Evolutionary conservation across 176 grass and related monocot species (phyloP).

Genomic region (Rhynchospora pubera): DNA sequence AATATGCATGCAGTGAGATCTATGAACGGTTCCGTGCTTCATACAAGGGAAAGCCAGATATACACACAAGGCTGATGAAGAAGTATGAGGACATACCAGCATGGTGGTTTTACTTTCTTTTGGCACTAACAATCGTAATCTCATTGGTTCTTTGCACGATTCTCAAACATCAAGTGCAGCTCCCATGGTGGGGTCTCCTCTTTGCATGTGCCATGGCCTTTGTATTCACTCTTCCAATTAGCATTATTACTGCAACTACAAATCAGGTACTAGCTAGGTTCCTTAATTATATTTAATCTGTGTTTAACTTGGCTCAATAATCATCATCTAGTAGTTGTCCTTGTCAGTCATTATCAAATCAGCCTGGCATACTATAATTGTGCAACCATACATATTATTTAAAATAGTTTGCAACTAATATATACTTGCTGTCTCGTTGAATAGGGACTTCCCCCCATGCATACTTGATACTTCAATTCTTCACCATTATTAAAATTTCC

Average conservation of each 20-base stretch:
- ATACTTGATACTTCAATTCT: too few species aligned
- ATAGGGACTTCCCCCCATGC: too few species aligned
- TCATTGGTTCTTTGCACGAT: constrained; percentile 61
- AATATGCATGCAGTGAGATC: constrained; percentile 45
- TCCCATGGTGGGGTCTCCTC: constrained; percentile 84
- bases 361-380: too few species aligned
- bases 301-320: not conserved
- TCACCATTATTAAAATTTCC: too few species aligned
- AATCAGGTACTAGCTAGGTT: constrained; percentile 40
- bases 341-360: too few species aligned
- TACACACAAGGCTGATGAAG: constrained; percentile 77
- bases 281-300: not conserved
- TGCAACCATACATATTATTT: too few species aligned
- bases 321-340: too few species aligned
- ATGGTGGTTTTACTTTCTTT: constrained; percentile 74
- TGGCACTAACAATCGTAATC: constrained; percentile 20
- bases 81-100: constrained; percentile 69
- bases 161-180: constrained; percentile 68
- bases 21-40: constrained; percentile 46
- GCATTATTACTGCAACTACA: constrained; percentile 78
- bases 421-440: too few species aligned
- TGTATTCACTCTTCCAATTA: constrained; percentile 73
- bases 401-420: too few species aligned
- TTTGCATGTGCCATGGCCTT: constrained; percentile 66
- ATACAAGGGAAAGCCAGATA: constrained; percentile 52